phyloP scores from a whole-genome alignment of 164 flowering plant species.

The Aristolochia contorta region DNA sequence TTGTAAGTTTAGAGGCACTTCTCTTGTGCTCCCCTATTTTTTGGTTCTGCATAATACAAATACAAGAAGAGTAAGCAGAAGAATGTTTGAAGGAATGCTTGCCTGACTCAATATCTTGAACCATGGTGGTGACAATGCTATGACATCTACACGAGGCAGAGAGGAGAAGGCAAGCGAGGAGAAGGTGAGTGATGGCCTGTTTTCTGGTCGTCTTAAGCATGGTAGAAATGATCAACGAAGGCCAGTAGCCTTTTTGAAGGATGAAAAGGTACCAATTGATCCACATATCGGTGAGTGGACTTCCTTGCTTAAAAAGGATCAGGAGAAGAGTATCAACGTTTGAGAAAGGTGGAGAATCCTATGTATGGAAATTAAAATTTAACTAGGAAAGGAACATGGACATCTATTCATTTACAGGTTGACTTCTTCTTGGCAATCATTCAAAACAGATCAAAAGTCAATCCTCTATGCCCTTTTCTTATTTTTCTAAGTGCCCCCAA shows the following conservation, averaged over 20 bases:
- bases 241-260: not conserved
- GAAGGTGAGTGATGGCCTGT: not conserved
- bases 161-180: conserved; percentile 3
- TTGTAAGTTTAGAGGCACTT: too few species aligned
- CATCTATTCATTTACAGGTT: not conserved
- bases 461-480: not conserved
- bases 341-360: conserved; percentile 2
- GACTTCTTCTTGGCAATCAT: not conserved
- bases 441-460: not conserved
- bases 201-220: not conserved
- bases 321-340: not conserved
- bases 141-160: conserved; percentile 1
- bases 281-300: not conserved
- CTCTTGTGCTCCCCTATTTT: too few species aligned
- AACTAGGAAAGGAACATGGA: not conserved
- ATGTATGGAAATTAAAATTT: not conserved
- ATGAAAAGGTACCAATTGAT: not conserved
- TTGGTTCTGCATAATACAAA: too few species aligned
- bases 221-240: not conserved
- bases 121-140: not conserved
- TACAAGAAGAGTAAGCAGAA: too few species aligned
- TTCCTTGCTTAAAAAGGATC: not conserved
- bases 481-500: not conserved
- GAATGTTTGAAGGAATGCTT: too few species aligned
- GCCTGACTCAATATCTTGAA: conserved; percentile 1